Conservation (phyloP, 495 filamentous ascomycete species). For the Penicillium canescens region DNA sequence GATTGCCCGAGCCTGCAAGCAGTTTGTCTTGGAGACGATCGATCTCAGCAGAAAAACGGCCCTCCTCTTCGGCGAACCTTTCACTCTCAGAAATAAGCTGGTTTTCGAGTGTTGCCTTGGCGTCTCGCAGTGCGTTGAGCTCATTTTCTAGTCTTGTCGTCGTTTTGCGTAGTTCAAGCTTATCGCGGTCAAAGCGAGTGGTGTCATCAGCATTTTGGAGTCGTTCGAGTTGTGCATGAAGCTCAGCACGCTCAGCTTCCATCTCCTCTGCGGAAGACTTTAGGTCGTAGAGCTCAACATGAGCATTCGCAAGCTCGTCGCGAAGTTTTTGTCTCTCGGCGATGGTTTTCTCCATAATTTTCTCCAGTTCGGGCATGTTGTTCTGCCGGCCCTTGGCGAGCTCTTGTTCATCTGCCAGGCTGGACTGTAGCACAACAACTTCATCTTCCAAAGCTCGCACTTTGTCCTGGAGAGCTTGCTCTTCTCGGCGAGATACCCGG, state of each 20-base stretch:
- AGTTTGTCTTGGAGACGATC: conserved; percentile 53
- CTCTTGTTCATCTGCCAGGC: conserved; percentile 73
- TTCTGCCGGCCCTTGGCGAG: conserved; percentile 57
- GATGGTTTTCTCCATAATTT: conserved; percentile 48
- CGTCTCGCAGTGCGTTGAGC: conserved; percentile 56
- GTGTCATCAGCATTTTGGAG: conserved; percentile 51
- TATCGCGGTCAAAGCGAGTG: conserved; percentile 61
- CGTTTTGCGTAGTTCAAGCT: conserved; percentile 59
- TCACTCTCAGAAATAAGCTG: conserved; percentile 58
- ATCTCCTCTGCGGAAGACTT: conserved; percentile 51
- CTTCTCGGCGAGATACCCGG: conserved; percentile 63
- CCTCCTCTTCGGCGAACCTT: conserved; percentile 56
- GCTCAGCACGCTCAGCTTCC: conserved; percentile 64
- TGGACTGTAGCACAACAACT: conserved; percentile 71
- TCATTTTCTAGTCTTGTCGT: conserved; percentile 61
- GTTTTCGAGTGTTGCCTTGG: conserved; percentile 54
- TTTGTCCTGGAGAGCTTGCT: conserved; percentile 63
- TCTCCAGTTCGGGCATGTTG: conserved; percentile 46
- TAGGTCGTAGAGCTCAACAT: conserved; percentile 60
- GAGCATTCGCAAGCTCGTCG: conserved; percentile 60
- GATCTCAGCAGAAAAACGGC: conserved; percentile 58
- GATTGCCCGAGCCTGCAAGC: conserved; percentile 38
- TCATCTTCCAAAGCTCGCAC: conserved; percentile 78
- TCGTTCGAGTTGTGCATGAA: conserved; percentile 56
- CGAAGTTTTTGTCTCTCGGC: conserved; percentile 62